Percentiles rank a stretch among this genome's conserved stretches.
phyloP scores from a whole-genome alignment of 148 eudicot species.

The Rhododendron henanense region DNA sequence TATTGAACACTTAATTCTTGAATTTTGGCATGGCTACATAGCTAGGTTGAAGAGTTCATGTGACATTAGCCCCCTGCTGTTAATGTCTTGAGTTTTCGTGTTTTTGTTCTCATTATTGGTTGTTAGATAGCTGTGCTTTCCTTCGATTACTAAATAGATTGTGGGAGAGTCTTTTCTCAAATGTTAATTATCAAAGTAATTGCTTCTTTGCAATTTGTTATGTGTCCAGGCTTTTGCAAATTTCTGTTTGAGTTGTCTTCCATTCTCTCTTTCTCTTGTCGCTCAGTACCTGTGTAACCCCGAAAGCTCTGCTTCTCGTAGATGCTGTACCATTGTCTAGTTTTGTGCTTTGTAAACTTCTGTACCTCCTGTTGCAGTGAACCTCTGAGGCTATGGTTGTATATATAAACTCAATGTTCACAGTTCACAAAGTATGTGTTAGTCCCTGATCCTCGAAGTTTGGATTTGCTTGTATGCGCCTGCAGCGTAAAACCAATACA shows the following conservation, averaged over 20 bases:
- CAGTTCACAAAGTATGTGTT: not conserved
- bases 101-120: not conserved
- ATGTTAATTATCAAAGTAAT: not conserved
- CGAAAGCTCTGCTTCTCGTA: not conserved
- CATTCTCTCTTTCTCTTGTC: not conserved
- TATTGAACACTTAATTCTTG: not conserved
- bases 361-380: not conserved
- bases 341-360: not conserved
- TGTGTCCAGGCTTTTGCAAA: not conserved
- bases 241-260: not conserved
- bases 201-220: not conserved
- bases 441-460: not conserved
- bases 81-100: not conserved
- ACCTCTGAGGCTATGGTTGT: not conserved
- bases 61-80: not conserved
- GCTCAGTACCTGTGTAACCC: not conserved
- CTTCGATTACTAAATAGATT: not conserved
- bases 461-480: not conserved
- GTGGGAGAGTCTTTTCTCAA: not conserved
- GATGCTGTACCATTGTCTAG: not conserved
- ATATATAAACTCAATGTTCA: not conserved
- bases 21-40: not conserved
- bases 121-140: not conserved
- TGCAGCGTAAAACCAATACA: not conserved
- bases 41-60: not conserved